Evolutionary conservation across 768 basidiomycete genomes (phyloP).

Genomic region (Russula foetens): DNA sequence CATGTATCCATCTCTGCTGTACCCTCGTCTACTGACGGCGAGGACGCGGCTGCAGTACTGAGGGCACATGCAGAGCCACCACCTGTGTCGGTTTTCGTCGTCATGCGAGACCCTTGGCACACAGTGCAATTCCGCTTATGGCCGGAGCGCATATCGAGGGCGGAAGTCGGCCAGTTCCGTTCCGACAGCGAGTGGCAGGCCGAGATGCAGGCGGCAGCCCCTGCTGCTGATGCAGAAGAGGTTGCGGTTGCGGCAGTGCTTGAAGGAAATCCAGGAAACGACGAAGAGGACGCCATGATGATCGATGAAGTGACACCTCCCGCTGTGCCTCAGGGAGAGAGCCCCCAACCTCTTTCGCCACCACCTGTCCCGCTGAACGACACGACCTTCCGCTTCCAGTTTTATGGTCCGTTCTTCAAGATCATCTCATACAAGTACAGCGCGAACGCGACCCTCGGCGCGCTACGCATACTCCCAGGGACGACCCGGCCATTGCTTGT

Average conservation of each 20-base stretch:
- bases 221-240: conserved; percentile 1
- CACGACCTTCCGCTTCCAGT: conserved; percentile 19
- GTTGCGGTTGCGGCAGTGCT: conserved; percentile 4
- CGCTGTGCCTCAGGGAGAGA: background rate
- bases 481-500: conserved; percentile 8
- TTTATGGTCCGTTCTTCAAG: conserved; percentile 17
- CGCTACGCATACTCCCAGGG: conserved; percentile 14
- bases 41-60: conserved; percentile 8
- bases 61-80: conserved; percentile 14
- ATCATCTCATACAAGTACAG: conserved; percentile 15
- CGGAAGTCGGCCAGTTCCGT: conserved; percentile 5
- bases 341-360: background rate
- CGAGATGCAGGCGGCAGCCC: conserved; percentile 7
- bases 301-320: background rate
- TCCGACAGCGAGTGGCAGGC: conserved; percentile 13
- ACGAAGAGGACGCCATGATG: conserved; percentile 3
- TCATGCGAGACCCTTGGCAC: conserved; percentile 15
- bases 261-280: background rate
- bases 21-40: conserved; percentile 7
- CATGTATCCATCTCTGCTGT: conserved; percentile 12
- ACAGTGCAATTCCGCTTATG: conserved; percentile 16
- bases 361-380: conserved; percentile 3
- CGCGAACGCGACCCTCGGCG: background rate
- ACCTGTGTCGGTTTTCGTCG: conserved; percentile 12
- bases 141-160: conserved; percentile 16